A percentile compares a stretch with the other conserved stretches of the same genome.
These are phyloP conservation scores for Wickerhamomyces chaumierensis DNA, from an alignment of 805 yeast species.

Conservation along the genomic window DNA sequence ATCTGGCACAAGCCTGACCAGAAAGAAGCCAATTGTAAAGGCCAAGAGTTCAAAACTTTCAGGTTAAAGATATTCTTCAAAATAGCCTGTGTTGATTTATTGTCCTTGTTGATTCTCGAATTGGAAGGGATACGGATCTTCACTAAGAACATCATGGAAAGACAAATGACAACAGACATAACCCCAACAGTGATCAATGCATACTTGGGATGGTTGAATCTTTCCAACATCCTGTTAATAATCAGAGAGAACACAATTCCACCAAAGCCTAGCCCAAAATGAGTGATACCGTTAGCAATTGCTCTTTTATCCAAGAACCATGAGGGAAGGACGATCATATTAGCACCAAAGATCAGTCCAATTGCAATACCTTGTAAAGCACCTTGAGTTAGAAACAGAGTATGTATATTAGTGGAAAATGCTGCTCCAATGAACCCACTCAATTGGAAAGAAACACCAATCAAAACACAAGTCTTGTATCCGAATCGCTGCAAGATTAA, in stretches of 20 bases:
- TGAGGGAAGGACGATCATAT: slow-evolving; percentile 36
- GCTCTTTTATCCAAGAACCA: slow-evolving; percentile 43
- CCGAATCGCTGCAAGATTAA: slow-evolving; percentile 33
- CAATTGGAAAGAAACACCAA: slow-evolving; percentile 32
- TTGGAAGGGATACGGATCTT: slow-evolving; percentile 31
- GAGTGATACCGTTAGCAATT: slow-evolving; percentile 36
- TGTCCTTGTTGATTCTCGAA: slow-evolving; percentile 7
- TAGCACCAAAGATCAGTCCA: slow-evolving; percentile 39
- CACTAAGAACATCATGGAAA: slow-evolving; percentile 30
- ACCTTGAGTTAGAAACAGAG: slow-evolving; percentile 44
- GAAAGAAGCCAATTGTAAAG: slow-evolving; percentile 22
- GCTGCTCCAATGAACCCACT: slow-evolving; percentile 41
- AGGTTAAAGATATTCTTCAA: slow-evolving; percentile 25
- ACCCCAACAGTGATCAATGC: slow-evolving; percentile 35
- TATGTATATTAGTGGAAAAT: slow-evolving; percentile 37
- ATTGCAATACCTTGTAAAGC: slow-evolving; percentile 38
- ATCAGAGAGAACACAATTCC: slow-evolving; percentile 35
- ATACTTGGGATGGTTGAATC: slow-evolving; percentile 33
- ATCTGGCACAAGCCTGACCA: slow-evolving; percentile 27
- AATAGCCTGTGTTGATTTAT: slow-evolving; percentile 6
- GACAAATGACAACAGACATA: slow-evolving; percentile 25
- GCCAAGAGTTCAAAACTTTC: slow-evolving; percentile 20
- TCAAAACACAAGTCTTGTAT: slow-evolving; percentile 23
- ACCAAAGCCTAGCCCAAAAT: slow-evolving; percentile 42
- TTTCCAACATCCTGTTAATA: slow-evolving; percentile 29